These are phyloP conservation scores for Cystobasidiaceae sp. DNA, from an alignment of 1,284 basidiomycete species.

Conservation along the genomic window DNA sequence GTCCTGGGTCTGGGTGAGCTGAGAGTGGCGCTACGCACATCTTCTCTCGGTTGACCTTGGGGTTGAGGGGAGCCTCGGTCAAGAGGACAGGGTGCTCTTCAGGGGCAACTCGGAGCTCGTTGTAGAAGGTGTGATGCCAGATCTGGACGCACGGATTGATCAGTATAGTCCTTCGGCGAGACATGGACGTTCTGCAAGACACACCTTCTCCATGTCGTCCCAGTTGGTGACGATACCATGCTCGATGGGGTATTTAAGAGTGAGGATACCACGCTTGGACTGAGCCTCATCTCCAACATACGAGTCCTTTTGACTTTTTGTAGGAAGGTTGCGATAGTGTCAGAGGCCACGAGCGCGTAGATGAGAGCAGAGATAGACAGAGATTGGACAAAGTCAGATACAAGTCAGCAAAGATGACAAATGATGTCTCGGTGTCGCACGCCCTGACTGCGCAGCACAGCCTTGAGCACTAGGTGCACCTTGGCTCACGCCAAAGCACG, in stretches of 20 bases:
- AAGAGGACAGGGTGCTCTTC: slow-evolving; percentile 91
- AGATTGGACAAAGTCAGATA: no score
- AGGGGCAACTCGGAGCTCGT: slow-evolving; percentile 52
- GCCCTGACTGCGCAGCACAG: no score
- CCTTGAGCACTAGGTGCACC: no score
- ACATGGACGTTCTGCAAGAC: background rate
- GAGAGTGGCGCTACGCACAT: no score
- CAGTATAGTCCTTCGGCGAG: no score
- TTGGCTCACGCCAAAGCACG: no score
- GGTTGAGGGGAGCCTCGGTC: slow-evolving; percentile 92
- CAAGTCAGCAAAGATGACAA: no score
- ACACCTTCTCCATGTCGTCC: slow-evolving; percentile 82
- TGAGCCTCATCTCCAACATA: slow-evolving; percentile 90
- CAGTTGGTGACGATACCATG: slow-evolving; percentile 85
- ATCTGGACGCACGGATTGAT: no score
- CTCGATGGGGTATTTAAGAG: slow-evolving; percentile 64
- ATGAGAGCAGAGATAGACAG: no score
- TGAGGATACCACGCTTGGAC: slow-evolving; percentile 91
- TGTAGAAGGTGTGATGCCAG: slow-evolving; percentile 62
- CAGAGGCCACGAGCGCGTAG: no score
- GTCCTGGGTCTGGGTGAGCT: background rate
- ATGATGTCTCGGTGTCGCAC: no score
- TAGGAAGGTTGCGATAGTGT: no score
- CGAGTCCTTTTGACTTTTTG: slow-evolving; percentile 67
- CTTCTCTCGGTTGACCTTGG: slow-evolving; percentile 91